These are phyloP conservation scores for Fusarium sp. DNA, from an alignment of 2,329 filamentous ascomycete genomes.

Conservation along the genomic window DNA sequence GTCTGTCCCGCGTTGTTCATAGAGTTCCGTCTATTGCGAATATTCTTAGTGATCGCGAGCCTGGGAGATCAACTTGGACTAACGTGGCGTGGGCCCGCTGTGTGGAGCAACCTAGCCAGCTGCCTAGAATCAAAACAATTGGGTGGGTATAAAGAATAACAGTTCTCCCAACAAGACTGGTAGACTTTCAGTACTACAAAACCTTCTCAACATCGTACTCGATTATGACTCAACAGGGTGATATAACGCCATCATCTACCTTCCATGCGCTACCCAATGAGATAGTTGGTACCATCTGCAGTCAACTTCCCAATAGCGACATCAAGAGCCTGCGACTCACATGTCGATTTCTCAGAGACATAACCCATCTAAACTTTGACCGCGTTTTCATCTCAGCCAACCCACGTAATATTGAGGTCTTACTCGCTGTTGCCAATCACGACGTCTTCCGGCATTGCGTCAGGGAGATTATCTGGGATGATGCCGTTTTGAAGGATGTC, in stretches of 20 bases:
- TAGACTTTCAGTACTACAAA: neutral
- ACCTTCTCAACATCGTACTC: neutral
- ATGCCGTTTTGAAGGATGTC: neutral
- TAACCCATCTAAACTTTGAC: neutral
- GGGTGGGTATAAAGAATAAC: too few species aligned
- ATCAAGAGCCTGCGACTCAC: neutral
- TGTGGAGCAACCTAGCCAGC: too few species aligned
- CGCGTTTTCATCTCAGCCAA: conserved; percentile 14
- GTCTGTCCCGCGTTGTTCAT: neutral
- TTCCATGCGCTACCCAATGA: neutral
- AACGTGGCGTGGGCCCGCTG: neutral
- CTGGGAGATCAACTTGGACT: neutral
- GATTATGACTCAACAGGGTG: neutral
- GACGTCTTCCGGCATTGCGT: neutral
- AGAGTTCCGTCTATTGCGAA: neutral
- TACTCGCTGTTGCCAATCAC: conserved; percentile 6
- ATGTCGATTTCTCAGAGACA: neutral
- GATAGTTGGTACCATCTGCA: neutral
- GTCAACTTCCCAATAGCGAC: neutral
- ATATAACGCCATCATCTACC: neutral
- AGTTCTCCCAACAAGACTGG: neutral
- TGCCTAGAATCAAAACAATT: too few species aligned
- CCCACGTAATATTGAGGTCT: neutral
- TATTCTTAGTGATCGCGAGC: neutral
- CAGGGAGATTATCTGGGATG: conserved; percentile 14